Percentiles rank a stretch among this genome's conserved stretches.
phyloP scores from a whole-genome alignment of 2,329 filamentous ascomycete species.

The Sporothrix curviconia region DNA sequence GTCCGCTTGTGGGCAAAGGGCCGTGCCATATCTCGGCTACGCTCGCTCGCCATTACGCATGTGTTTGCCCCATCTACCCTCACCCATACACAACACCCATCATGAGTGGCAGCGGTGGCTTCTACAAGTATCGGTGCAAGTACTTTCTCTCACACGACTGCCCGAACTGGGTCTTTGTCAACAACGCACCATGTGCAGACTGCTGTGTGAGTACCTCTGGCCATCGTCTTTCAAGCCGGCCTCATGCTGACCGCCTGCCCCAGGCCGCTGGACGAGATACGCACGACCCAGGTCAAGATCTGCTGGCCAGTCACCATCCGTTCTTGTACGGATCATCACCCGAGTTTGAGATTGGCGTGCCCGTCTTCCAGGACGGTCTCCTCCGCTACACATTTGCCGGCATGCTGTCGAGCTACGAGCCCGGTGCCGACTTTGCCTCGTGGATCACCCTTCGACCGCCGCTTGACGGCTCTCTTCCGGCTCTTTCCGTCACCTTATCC shows the following conservation, averaged over 20 bases:
- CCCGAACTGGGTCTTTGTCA: constrained; percentile 44
- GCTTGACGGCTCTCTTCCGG: background rate
- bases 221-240: constrained; percentile 14
- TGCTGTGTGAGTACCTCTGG: constrained; percentile 35
- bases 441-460: constrained; percentile 33
- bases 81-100: constrained; percentile 8
- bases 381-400: constrained; percentile 45
- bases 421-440: constrained; percentile 26
- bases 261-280: constrained; percentile 46
- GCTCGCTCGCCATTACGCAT: no score
- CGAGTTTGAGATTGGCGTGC: constrained; percentile 14
- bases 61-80: no score
- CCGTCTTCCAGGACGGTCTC: constrained; percentile 33
- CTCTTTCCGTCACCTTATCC: background rate
- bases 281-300: constrained; percentile 21
- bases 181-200: constrained; percentile 38
- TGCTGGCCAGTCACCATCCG: background rate
- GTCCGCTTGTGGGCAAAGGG: no score
- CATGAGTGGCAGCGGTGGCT: constrained; percentile 38
- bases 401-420: constrained; percentile 32
- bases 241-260: background rate
- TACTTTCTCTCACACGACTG: constrained; percentile 44
- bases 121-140: constrained; percentile 46
- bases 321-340: background rate
- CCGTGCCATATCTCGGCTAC: no score